A percentile compares a stretch with the other conserved stretches of the same genome.
Conservation (phyloP, 192 early-diverging fungal species). For the Coemansia erecta region DNA sequence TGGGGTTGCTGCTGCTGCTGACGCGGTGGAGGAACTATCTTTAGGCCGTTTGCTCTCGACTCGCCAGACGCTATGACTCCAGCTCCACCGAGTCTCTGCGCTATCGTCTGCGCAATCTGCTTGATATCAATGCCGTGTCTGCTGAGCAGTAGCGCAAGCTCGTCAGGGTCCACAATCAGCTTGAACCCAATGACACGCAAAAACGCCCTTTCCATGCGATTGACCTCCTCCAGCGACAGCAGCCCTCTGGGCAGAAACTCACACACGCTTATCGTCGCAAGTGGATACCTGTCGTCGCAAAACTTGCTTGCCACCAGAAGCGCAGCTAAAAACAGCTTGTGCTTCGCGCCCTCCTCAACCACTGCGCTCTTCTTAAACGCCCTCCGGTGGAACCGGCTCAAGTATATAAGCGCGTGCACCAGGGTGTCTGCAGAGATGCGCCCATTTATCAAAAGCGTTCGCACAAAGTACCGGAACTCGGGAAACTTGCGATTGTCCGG, state of each 20-base stretch:
- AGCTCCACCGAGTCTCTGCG: slow-evolving; percentile 15
- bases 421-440: slow-evolving; percentile 46
- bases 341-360: slow-evolving; percentile 47
- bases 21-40: background rate
- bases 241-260: slow-evolving; percentile 37
- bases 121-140: slow-evolving; percentile 48
- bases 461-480: slow-evolving; percentile 45
- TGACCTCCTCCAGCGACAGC: slow-evolving; percentile 31
- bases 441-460: slow-evolving; percentile 44
- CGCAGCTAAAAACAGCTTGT: slow-evolving; percentile 46
- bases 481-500: slow-evolving; percentile 35
- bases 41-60: too few relatives aligned
- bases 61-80: background rate
- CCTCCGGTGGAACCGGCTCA: slow-evolving; percentile 38
- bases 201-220: slow-evolving; percentile 49
- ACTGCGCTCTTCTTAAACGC: slow-evolving; percentile 23
- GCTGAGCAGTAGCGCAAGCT: slow-evolving; percentile 36
- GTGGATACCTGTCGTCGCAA: slow-evolving; percentile 47
- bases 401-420: slow-evolving; percentile 48
- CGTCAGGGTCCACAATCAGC: slow-evolving; percentile 44
- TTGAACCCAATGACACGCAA: slow-evolving; percentile 44
- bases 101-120: slow-evolving; percentile 31
- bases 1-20: background rate
- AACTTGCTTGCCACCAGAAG: slow-evolving; percentile 52
- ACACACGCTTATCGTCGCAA: slow-evolving; percentile 37